Conservation (phyloP, 2,329 filamentous ascomycete genomes). For the Lachnellula arida region DNA sequence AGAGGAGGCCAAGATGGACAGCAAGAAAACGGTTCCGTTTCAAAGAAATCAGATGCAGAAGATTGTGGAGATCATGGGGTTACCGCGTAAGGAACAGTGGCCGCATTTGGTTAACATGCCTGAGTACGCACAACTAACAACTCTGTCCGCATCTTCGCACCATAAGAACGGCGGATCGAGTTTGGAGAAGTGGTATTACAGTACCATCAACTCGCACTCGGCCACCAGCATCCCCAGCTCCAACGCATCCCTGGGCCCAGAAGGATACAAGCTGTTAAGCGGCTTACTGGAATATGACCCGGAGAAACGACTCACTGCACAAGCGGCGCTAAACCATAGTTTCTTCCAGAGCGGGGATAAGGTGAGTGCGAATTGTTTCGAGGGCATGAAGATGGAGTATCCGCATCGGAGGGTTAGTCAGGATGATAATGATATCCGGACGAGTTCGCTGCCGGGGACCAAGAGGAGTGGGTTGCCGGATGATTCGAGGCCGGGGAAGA, state of each 20-base stretch:
- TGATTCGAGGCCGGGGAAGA: slow-evolving; percentile 61
- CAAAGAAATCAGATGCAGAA: slow-evolving; percentile 99
- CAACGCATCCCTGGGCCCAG: slow-evolving; percentile 55
- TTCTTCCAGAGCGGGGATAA: slow-evolving; percentile 73
- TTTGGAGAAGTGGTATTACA: slow-evolving; percentile 78
- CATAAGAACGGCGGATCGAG: slow-evolving; percentile 32
- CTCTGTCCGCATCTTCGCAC: slow-evolving; percentile 47
- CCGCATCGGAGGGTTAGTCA: slow-evolving; percentile 85
- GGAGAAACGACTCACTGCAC: slow-evolving; percentile 78
- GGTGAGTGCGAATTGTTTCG: slow-evolving; percentile 81
- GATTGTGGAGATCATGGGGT: slow-evolving; percentile 92
- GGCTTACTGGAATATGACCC: slow-evolving; percentile 91
- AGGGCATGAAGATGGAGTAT: slow-evolving; percentile 83
- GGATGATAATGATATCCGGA: slow-evolving; percentile 95
- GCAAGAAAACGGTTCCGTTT: slow-evolving; percentile 94
- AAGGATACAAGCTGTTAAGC: slow-evolving; percentile 78
- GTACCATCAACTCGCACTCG: slow-evolving; percentile 57
- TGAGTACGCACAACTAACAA: slow-evolving; percentile 69
- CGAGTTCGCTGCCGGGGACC: slow-evolving; percentile 80
- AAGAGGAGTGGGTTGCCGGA: slow-evolving; percentile 85
- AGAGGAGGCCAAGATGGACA: slow-evolving; percentile 98
- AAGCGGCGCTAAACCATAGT: slow-evolving; percentile 80
- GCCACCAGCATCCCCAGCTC: slow-evolving; percentile 45
- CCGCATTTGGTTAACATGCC: slow-evolving; percentile 79
- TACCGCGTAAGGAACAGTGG: slow-evolving; percentile 87